Evolutionary conservation across 257 asterid genomes (phyloP).

Genomic region (Galeopsis tetrahit): DNA sequence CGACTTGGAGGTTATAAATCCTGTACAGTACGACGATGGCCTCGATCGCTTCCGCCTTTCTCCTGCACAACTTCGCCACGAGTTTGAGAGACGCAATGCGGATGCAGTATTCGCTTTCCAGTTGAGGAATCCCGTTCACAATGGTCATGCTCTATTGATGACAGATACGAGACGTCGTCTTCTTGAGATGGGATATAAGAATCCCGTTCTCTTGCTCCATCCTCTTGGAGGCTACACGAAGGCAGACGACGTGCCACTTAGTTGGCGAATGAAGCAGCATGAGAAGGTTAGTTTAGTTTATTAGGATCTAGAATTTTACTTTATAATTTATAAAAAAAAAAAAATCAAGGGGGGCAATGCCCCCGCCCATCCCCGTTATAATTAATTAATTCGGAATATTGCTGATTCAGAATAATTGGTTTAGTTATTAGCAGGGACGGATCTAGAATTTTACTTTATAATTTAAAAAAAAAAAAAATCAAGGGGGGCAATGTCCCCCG

Average conservation of each 20-base stretch:
- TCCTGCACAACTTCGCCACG: slow-evolving; percentile 79
- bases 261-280: slow-evolving; percentile 95
- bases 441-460: not conserved
- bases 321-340: too few relatives aligned
- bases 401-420: not conserved
- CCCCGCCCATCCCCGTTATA: not conserved
- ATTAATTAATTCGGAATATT: not conserved
- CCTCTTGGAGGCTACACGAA: slow-evolving; percentile 93
- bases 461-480: too few relatives aligned
- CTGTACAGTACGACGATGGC: slow-evolving; percentile 70
- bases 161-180: slow-evolving; percentile 88
- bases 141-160: slow-evolving; percentile 90
- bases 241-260: slow-evolving; percentile 92
- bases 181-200: slow-evolving; percentile 89
- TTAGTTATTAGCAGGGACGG: not conserved
- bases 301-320: too few relatives aligned
- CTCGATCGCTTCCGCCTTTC: slow-evolving; percentile 87
- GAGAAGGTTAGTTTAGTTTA: slow-evolving; percentile 59
- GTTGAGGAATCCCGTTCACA: slow-evolving; percentile 94
- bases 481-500: too few relatives aligned
- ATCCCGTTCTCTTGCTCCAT: slow-evolving; percentile 85
- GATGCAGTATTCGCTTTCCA: slow-evolving; percentile 97
- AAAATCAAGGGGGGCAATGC: too few relatives aligned
- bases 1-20: slow-evolving; percentile 77
- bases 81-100: slow-evolving; percentile 73